Evolutionary conservation across 2,329 filamentous ascomycete species (phyloP).

Genomic region (Penicillium italicum): DNA sequence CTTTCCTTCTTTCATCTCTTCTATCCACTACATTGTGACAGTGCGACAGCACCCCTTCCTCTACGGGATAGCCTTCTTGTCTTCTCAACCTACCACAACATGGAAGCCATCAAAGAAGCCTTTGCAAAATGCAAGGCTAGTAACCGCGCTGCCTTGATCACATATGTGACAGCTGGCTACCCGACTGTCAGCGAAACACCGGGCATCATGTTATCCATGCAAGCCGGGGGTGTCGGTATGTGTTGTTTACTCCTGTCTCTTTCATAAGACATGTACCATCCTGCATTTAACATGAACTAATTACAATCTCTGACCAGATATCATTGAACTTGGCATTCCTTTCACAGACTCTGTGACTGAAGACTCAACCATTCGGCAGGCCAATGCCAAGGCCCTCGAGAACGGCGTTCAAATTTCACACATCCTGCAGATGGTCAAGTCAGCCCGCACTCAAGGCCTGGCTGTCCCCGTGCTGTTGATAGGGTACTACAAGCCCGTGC

Average conservation of each 20-base stretch:
- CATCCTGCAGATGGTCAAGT: conserved; percentile 75
- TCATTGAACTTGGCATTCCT: conserved; percentile 90
- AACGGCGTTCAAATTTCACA: conserved; percentile 79
- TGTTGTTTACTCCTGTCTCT: conserved; percentile 19
- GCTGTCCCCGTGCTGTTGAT: conserved; percentile 82
- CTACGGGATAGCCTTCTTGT: background rate
- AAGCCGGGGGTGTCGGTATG: conserved; percentile 80
- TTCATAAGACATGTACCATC: background rate
- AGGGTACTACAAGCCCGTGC: conserved; percentile 95
- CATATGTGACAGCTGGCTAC: conserved; percentile 92
- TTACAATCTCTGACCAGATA: conserved; percentile 52
- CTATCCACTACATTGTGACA: background rate
- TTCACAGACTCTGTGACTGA: conserved; percentile 97
- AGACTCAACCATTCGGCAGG: conserved; percentile 88
- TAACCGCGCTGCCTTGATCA: conserved; percentile 71
- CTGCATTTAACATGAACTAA: background rate
- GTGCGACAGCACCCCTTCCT: too few relatives aligned
- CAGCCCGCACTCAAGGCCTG: conserved; percentile 70
- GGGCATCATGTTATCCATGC: conserved; percentile 78
- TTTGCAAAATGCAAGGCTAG: conserved; percentile 54
- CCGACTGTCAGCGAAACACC: conserved; percentile 73
- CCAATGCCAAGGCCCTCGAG: conserved; percentile 78
- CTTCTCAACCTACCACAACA: conserved; percentile 14
- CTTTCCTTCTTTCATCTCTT: background rate
- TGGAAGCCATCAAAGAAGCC: conserved; percentile 44